A percentile compares a stretch with the other conserved stretches of the same genome.
These are phyloP conservation scores for Yamadazyma aaseri DNA, from an alignment of 1,139 yeast genomes.

Conservation along the genomic window DNA sequence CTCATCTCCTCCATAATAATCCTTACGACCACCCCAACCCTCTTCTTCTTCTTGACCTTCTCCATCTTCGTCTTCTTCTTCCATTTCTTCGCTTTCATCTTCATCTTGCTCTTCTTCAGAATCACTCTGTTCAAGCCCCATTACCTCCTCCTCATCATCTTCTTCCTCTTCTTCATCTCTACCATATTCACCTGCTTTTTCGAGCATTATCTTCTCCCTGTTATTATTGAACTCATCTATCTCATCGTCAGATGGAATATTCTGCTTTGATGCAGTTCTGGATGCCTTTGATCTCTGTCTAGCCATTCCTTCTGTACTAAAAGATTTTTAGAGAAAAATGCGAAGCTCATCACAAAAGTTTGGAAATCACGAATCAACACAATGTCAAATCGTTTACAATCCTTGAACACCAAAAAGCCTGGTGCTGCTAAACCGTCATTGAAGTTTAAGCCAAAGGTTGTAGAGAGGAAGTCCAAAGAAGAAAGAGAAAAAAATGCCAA, in stretches of 20 bases:
- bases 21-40: conserved; percentile 81
- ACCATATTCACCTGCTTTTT: conserved; percentile 52
- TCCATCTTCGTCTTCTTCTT: conserved; percentile 46
- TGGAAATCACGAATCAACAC: conserved; percentile 1
- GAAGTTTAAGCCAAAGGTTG: conserved; percentile 80
- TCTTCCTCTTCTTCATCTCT: conserved; percentile 24
- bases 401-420: conserved; percentile 38
- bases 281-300: too few species aligned
- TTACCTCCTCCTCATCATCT: conserved; percentile 29
- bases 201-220: conserved; percentile 59
- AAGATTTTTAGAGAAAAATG: conserved; percentile 1
- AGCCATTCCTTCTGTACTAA: conserved; percentile 2
- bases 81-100: conserved; percentile 28
- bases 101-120: conserved; percentile 36
- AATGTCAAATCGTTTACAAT: conserved; percentile 48
- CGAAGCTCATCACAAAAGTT: conserved; percentile 5
- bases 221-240: conserved; percentile 72
- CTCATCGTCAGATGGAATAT: conserved; percentile 43
- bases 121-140: conserved; percentile 27
- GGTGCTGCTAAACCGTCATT: conserved; percentile 43
- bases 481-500: conserved; percentile 71
- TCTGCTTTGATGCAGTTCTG: background rate
- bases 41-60: conserved; percentile 50
- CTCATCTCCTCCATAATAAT: conserved; percentile 84
- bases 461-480: conserved; percentile 76